Base-by-base conservation (phyloP, 2,329 filamentous ascomycete species). In the Aspergillus costaricaensis region DNA sequence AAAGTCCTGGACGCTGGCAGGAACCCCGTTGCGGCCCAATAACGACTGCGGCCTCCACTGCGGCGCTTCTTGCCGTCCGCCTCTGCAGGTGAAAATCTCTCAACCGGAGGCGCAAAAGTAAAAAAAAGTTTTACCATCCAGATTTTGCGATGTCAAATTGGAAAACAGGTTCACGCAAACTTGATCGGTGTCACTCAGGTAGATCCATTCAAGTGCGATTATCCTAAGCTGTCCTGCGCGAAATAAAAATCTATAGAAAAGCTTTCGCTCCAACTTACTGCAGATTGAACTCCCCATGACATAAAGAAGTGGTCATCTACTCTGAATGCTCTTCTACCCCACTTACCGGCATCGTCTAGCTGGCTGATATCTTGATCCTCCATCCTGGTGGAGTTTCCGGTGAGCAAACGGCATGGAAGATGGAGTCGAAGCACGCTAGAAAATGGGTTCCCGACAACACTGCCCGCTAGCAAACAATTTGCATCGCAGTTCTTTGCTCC, bases 341-440 rank as follows among this genome's bases (percentile, higher is more conserved):
- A 54, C 53, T 58, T 59, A 9, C 61, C 50, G 39, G 51, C 17
- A 38, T 57, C 38, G 48, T 43, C 38, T 43, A 50, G 30, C 53
- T 30, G 53, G 32, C 43, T 54, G 50, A 59, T 38, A 38, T 32
- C 36, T 17, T 58, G 36, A 12, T 39, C 57, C 47, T 38, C 36
- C 25, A 39, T 39, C 27, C 51, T 14, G 17, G 63, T 63, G 57
- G 57, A 55, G 47, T 32, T 38, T 38, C 56, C 60, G 51, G 59
- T 57, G 58, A 59, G 41, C 51, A 50, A 58, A 55, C 56, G 56
- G 56, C 63, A 61, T 67, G 21, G 63, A 64, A 65, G 47, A 55
- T 55, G 32, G 53, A 58, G 52, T 63, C 59, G 63, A 65, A 67
- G 63, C 61, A 53, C 65, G 62, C 65, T 67, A 67, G 64, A 67